These are phyloP conservation scores for Acephala macrosclerotiorum DNA, from an alignment of 2,329 filamentous ascomycete species.

Conservation along the genomic window DNA sequence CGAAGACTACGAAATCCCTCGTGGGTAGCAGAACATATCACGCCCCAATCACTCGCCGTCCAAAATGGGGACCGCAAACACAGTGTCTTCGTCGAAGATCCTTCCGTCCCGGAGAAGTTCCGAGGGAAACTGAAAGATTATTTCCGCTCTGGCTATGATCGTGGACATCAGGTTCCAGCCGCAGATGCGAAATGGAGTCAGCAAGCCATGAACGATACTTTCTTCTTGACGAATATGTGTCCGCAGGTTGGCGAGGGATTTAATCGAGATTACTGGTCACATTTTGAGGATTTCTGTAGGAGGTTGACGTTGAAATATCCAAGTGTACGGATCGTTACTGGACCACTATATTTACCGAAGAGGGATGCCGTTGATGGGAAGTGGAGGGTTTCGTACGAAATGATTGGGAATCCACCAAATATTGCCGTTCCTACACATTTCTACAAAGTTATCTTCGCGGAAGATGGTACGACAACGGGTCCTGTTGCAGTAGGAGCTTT, in stretches of 20 bases:
- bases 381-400: conserved; percentile 95
- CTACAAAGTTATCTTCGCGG: conserved; percentile 98
- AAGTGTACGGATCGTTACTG: conserved; percentile 89
- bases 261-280: conserved; percentile 99
- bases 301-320: conserved; percentile 83
- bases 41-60: conserved; percentile 77
- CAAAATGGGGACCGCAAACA: conserved; percentile 84
- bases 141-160: conserved; percentile 91
- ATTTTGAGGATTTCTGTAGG: conserved; percentile 97
- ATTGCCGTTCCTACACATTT: conserved; percentile 98
- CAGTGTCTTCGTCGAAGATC: conserved; percentile 84
- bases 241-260: conserved; percentile 98
- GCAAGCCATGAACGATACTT: conserved; percentile 92
- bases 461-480: conserved; percentile 74
- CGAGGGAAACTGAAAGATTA: conserved; percentile 93
- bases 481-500: conserved; percentile 92
- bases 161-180: conserved; percentile 95
- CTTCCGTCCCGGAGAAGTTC: conserved; percentile 81
- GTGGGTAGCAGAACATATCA: conserved; percentile 98
- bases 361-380: conserved; percentile 84
- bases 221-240: conserved; percentile 95
- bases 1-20: conserved; percentile 88
- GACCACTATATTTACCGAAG: conserved; percentile 90
- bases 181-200: conserved; percentile 98
- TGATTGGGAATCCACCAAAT: conserved; percentile 91